Evolutionary conservation across 805 yeast species (phyloP).

Genomic region (Starmerella sp.): DNA sequence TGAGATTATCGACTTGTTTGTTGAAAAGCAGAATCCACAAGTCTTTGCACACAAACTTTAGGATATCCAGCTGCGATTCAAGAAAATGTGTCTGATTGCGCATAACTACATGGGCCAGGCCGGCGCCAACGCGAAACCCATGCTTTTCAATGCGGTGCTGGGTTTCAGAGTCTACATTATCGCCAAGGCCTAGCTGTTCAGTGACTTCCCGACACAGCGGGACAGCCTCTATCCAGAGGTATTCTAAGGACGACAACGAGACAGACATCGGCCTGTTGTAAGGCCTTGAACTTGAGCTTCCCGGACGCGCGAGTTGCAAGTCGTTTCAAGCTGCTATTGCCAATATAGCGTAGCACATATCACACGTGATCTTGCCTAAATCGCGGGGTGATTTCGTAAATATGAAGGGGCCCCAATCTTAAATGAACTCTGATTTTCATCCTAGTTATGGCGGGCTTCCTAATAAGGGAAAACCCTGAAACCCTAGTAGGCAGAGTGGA

Average conservation of each 20-base stretch:
- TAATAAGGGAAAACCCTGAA: background rate
- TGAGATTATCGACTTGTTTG: constrained; percentile 81
- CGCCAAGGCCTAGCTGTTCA: constrained; percentile 31
- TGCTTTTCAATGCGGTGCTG: constrained; percentile 51
- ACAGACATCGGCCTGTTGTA: constrained; percentile 21
- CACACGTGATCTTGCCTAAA: no score
- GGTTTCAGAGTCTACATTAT: constrained; percentile 37
- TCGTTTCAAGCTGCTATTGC: background rate
- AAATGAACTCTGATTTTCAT: no score
- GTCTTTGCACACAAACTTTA: constrained; percentile 88
- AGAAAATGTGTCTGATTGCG: constrained; percentile 35
- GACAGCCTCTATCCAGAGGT: constrained; percentile 62
- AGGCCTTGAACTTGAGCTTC: background rate
- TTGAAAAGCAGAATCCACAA: constrained; percentile 73
- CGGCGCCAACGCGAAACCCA: constrained; percentile 61
- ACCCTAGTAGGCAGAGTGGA: background rate
- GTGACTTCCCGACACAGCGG: constrained; percentile 61
- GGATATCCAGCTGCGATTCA: constrained; percentile 60
- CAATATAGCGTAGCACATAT: background rate
- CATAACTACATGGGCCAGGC: constrained; percentile 39
- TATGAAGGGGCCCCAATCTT: no score
- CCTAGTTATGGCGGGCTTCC: background rate
- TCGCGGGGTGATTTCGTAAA: no score
- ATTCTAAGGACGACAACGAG: constrained; percentile 36
- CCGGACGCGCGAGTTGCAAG: background rate